Percentiles rank a stretch among this genome's conserved stretches.
phyloP scores from a whole-genome alignment of 805 yeast genomes.

The Zygoascus tannicola region DNA sequence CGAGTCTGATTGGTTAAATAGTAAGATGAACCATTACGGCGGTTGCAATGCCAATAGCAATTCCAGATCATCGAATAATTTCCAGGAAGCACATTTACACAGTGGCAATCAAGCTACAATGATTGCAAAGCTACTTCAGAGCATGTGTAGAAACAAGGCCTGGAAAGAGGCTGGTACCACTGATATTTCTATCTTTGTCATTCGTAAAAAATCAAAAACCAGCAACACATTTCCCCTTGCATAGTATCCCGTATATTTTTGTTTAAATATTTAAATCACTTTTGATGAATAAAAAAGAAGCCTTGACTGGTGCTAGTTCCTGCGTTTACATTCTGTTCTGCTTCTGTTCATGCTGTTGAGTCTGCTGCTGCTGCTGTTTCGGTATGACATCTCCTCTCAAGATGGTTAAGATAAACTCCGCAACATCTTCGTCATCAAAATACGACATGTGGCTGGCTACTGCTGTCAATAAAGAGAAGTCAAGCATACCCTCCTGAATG shows the following conservation, averaged over 20 bases:
- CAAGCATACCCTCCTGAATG: constrained; percentile 68
- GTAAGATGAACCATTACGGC: background rate
- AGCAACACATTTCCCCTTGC: background rate
- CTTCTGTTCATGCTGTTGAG: no score
- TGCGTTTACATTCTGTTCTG: no score
- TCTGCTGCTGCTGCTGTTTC: no score
- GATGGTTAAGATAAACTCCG: constrained; percentile 56
- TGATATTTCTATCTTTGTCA: constrained; percentile 12
- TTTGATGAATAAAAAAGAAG: no score
- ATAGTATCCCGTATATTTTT: no score
- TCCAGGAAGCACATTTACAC: background rate
- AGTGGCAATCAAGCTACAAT: background rate
- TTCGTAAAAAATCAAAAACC: constrained; percentile 6
- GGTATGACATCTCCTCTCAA: background rate
- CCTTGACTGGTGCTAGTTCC: no score
- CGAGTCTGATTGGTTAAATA: constrained; percentile 17
- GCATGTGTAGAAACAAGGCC: constrained; percentile 9
- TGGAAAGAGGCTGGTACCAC: constrained; percentile 6
- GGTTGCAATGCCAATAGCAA: no score
- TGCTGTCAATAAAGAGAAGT: constrained; percentile 69
- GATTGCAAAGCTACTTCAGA: constrained; percentile 9
- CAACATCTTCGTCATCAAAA: constrained; percentile 78
- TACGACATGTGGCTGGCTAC: constrained; percentile 81
- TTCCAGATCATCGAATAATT: background rate
- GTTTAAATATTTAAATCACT: no score